phyloP scores from a whole-genome alignment of 441 rosid genomes.

The Adansonia madagascariensis region DNA sequence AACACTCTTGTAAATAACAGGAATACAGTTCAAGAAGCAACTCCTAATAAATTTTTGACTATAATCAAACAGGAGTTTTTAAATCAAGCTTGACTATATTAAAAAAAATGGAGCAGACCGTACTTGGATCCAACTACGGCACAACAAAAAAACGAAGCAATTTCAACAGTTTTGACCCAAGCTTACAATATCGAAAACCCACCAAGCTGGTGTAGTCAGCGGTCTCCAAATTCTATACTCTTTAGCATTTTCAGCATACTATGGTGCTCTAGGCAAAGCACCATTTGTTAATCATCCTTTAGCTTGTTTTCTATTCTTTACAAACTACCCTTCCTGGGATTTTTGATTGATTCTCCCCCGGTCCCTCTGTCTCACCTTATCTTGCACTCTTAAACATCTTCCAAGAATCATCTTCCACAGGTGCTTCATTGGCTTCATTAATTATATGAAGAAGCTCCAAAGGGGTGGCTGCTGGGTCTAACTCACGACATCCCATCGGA shows the following conservation, averaged over 20 bases:
- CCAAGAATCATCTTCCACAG: conserved; percentile 28
- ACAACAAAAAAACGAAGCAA: conserved; percentile 29
- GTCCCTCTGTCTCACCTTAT: conserved; percentile 8
- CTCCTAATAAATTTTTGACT: conserved; percentile 19
- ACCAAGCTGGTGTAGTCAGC: conserved; percentile 34
- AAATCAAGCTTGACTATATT: conserved; percentile 19
- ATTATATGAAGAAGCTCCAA: conserved; percentile 56
- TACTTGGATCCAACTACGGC: conserved; percentile 36
- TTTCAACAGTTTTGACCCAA: conserved; percentile 36
- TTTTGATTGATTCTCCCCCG: conserved; percentile 22
- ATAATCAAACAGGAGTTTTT: conserved; percentile 27
- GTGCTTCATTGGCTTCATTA: conserved; percentile 35
- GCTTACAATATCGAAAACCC: conserved; percentile 28
- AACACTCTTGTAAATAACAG: neutral
- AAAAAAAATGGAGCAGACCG: conserved; percentile 16
- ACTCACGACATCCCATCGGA: conserved; percentile 70
- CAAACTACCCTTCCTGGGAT: conserved; percentile 21
- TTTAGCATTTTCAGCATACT: conserved; percentile 21
- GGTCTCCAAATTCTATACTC: conserved; percentile 23
- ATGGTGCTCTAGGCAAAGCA: conserved; percentile 19
- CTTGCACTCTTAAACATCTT: conserved; percentile 18
- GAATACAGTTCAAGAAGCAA: conserved; percentile 20
- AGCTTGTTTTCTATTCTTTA: conserved; percentile 21
- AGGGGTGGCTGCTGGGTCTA: conserved; percentile 96
- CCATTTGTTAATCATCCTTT: conserved; percentile 7